Evolutionary conservation across 768 basidiomycete species (phyloP), one percentile per base, ranked within the genome.

Genomic region (Termitomyces sp.): DNA sequence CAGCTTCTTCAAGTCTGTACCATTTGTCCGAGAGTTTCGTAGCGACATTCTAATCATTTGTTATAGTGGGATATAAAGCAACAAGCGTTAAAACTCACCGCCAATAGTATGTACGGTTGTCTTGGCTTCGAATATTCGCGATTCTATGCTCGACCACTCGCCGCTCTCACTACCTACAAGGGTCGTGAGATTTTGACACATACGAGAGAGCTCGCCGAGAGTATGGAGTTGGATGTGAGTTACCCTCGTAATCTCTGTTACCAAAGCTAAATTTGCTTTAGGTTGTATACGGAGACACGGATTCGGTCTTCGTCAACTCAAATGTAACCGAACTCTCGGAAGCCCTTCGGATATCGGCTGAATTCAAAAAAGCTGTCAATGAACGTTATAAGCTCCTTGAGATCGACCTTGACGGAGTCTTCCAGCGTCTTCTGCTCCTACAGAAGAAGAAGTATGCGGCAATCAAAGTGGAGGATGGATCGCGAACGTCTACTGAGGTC

Each of bases 401-500:
- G 68, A 99, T 99, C 56, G 97, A 99, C 66, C 79, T 98, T 15
- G 96, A 99, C 64, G 85, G 89, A 3, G 82, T 98, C 33, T 99
- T 99, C 76, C 85, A 96, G 64, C 84, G 97, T 0, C 77, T 99
- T 39, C 72, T 99, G 2, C 80, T 99, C 11, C 73, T 99, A 51
- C 96, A 98, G 66, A 99, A 99, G 81, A 99, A 99, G 78, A 98
- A 99, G 72, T 99, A 99, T 61, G 97, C 97, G 0, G 97, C 97
- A 0, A 77, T 98, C 68, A 98, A 97, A 73, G 85, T 98, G 39
- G 92, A 94, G 63, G 91, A 94, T 59, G 85, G 85, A 25, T 79
- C 81, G 0, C 79, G 82, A 53, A 88, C 90, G 0, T 84, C 82
- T 13, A 90, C 83, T 1, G 97, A 99, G 65, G 77, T 99, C 69